Base-by-base conservation (phyloP, 495 filamentous ascomycete species). In the Niebla homalea region DNA sequence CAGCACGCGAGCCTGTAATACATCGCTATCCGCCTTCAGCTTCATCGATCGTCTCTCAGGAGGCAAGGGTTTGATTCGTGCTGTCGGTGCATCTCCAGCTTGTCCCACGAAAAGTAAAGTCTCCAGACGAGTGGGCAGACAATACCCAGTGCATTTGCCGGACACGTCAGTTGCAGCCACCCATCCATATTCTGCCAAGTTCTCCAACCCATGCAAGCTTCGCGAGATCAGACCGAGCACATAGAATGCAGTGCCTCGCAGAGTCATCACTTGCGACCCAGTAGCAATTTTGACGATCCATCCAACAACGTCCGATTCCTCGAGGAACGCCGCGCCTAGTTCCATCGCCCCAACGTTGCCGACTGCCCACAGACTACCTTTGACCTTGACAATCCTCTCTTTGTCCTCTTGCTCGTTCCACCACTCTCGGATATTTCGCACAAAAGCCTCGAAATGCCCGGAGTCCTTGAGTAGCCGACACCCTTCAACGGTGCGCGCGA, bases 331-430 rank as follows among this genome's bases (percentile, higher is more conserved):
- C 0, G 89, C 92, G 2, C 93, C 92, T 26, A 96, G 78, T 57
- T 94, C 89, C 93, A 98, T 98, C 3, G 88, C 94, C 1, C 92
- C 92, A 42, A 98, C 88, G 60, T 98, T 98, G 22, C 93, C 92
- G 8, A 98, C 87, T 0, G 92, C 92, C 92, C 92, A 98, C 18
- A 98, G 74, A 60, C 87, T 95, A 23, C 93, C 92, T 61, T 97
- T 98, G 47, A 96, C 86, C 62, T 95, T 97, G 51, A 90, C 76
- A 21, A 97, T 81, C 45, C 81, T 78, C 65, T 98, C 92, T 15
- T 76, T 68, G 59, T 98, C 92, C 52, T 94, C 85, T 37, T 79
- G 80, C 49, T 89, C 81, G 66, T 85, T 76, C 39, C 79, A 81
- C 57, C 85, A 82, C 52, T 94, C 87, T 25, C 81, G 80, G 56